phyloP scores from a whole-genome alignment of 2,329 filamentous ascomycete genomes.

The Colletotrichum simmondsii region DNA sequence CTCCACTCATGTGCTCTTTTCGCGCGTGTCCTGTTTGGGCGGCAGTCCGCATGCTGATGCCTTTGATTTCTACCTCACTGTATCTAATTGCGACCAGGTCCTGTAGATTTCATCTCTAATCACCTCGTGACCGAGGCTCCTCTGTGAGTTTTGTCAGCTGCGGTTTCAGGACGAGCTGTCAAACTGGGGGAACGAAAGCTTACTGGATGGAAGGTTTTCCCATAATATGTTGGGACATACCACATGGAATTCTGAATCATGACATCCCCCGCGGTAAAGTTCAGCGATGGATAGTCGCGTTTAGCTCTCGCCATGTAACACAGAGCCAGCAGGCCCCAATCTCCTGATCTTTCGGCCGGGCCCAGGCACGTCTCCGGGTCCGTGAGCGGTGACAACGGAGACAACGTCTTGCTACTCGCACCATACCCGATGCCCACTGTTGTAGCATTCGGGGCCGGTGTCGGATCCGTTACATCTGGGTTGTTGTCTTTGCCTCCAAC shows the following conservation, averaged over 20 bases:
- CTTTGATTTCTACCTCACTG: neutral
- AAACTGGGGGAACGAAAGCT: constrained; percentile 20
- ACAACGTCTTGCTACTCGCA: constrained; percentile 36
- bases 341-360: constrained; percentile 47
- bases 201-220: constrained; percentile 58
- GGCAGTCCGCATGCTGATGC: neutral
- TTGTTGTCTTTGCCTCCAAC: constrained; percentile 55
- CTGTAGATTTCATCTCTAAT: constrained; percentile 36
- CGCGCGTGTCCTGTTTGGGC: neutral
- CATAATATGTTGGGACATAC: constrained; percentile 59
- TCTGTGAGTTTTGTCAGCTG: constrained; percentile 25
- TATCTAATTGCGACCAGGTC: constrained; percentile 3
- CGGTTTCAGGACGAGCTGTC: neutral
- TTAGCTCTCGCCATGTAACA: constrained; percentile 57
- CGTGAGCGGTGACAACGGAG: constrained; percentile 45
- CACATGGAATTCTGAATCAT: constrained; percentile 51
- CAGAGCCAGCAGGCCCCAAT: constrained; percentile 55
- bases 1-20: neutral
- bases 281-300: constrained; percentile 47
- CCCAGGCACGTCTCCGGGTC: constrained; percentile 50
- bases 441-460: constrained; percentile 35
- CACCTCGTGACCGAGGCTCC: constrained; percentile 34
- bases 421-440: constrained; percentile 8
- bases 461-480: constrained; percentile 20
- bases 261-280: constrained; percentile 40